Conservation (phyloP, 1,139 yeast genomes). For the Blastobotrys persicus region DNA sequence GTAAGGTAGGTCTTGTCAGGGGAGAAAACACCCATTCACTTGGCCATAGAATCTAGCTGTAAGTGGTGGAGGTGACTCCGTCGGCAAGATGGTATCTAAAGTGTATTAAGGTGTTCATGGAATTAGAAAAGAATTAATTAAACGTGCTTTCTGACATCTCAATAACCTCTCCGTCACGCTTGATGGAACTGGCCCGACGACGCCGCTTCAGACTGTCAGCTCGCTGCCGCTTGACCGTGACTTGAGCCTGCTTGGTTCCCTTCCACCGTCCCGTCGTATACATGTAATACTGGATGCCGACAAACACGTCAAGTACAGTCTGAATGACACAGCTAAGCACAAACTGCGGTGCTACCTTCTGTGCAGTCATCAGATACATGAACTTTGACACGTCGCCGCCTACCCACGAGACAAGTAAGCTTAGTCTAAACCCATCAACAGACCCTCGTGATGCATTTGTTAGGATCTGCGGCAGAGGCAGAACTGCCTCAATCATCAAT, state of each 20-base stretch:
- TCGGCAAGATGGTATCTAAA: too few relatives aligned
- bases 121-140: too few relatives aligned
- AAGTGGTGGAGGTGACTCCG: too few relatives aligned
- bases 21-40: too few relatives aligned
- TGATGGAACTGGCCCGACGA: constrained; percentile 1
- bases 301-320: constrained; percentile 69
- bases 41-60: too few relatives aligned
- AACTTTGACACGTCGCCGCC: constrained; percentile 84
- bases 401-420: constrained; percentile 77
- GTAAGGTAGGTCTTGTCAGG: too few relatives aligned
- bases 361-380: constrained; percentile 59
- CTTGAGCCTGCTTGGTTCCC: constrained; percentile 18
- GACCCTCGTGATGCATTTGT: constrained; percentile 65
- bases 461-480: constrained; percentile 86
- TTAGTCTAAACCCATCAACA: constrained; percentile 73
- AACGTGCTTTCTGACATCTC: not conserved
- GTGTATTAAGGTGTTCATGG: too few relatives aligned
- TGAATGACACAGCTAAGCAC: constrained; percentile 79
- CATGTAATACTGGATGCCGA: constrained; percentile 62
- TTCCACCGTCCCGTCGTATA: constrained; percentile 29
- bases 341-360: constrained; percentile 61
- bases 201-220: constrained; percentile 27
- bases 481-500: constrained; percentile 70
- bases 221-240: constrained; percentile 26
- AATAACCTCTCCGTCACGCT: constrained; percentile 1